These are phyloP conservation scores for Fusarium piperis DNA, from an alignment of 2,329 filamentous ascomycete genomes.

Conservation along the genomic window DNA sequence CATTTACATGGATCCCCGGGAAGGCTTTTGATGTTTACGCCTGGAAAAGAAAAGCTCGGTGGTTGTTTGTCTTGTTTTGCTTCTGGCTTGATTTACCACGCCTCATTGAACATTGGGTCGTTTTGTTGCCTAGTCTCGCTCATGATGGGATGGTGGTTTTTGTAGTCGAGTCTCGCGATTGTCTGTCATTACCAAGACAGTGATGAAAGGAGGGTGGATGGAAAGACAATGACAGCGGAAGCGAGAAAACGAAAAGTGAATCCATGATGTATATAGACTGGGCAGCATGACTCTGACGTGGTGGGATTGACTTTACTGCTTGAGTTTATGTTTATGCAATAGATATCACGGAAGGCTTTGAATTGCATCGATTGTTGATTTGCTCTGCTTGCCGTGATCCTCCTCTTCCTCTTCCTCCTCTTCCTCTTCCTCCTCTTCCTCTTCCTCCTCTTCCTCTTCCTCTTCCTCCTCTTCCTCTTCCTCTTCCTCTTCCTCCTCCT, in stretches of 20 bases:
- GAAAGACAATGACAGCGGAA: slow-evolving; percentile 13
- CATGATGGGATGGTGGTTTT: slow-evolving; percentile 6
- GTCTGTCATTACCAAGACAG: slow-evolving; percentile 4
- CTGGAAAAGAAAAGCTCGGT: slow-evolving; percentile 10
- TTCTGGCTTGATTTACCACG: not conserved
- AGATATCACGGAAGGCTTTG: slow-evolving; percentile 16
- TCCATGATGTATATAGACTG: slow-evolving; percentile 37
- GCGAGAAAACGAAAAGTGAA: slow-evolving; percentile 34
- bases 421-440: not conserved
- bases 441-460: not conserved
- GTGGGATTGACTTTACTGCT: slow-evolving; percentile 2
- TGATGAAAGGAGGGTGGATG: not conserved
- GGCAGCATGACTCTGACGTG: slow-evolving; percentile 18
- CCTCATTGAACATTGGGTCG: not conserved
- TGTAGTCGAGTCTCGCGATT: not conserved
- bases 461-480: not conserved
- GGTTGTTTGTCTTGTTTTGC: slow-evolving; percentile 1
- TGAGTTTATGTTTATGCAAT: slow-evolving; percentile 14
- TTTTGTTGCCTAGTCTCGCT: slow-evolving; percentile 7
- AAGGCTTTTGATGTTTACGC: slow-evolving; percentile 9
- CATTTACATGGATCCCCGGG: slow-evolving; percentile 29
- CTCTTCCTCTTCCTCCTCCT: no score
- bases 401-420: not conserved
- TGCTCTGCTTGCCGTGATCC: not conserved
- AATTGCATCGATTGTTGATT: not conserved